Evolutionary conservation across 2,329 filamentous ascomycete species (phyloP), one percentile per base, ranked within the genome.

Genomic region (Aspergillus vadensis): DNA sequence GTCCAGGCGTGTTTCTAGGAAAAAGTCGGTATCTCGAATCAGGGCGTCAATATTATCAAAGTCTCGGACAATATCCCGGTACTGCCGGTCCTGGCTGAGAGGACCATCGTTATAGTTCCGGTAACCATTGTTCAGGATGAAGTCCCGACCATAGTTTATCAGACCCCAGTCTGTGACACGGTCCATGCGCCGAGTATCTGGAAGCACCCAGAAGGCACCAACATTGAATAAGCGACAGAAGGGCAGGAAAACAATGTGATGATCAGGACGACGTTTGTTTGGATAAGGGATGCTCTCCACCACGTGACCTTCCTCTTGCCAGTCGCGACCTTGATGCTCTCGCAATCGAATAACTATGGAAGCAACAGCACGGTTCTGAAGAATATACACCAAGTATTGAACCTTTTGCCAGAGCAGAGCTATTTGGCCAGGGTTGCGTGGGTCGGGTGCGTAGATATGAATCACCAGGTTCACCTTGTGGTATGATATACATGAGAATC

Each of bases 271-370:
- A 5, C 1, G 21, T n/a, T 8, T 4, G 7, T 27, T 19, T 0
- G 57, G 57, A 30, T 53, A 59, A 3, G 17, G 27, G 30, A 59
- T 55, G 51, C 32, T 49, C 41, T 59, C 57, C 14, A 49, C 12
- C 0, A 21, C 50, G 6, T 23, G 51, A n/a, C 57, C 57, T 23
- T 19, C 50, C 4, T 48, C 27, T 23, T 55, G 57, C 51, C 57
- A 59, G 38, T 59, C 51, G 12, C 3, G 9, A 21, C 41, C 30
- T 4, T 55, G 10, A 6, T 48, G 3, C 14, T 25, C 1, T 32
- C 41, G 23, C 2, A 59, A 6, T 1, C 43, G 5, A 5, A 59
- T 55, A 7, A 36, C 19, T 9, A 54, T 12, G 15, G 50, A 55
- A 4, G 32, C 15, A 2, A 19, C 10, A 1, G 50, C 10, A 25